phyloP scores from a whole-genome alignment of 1,139 yeast species.

The Pneumocystis canis region DNA sequence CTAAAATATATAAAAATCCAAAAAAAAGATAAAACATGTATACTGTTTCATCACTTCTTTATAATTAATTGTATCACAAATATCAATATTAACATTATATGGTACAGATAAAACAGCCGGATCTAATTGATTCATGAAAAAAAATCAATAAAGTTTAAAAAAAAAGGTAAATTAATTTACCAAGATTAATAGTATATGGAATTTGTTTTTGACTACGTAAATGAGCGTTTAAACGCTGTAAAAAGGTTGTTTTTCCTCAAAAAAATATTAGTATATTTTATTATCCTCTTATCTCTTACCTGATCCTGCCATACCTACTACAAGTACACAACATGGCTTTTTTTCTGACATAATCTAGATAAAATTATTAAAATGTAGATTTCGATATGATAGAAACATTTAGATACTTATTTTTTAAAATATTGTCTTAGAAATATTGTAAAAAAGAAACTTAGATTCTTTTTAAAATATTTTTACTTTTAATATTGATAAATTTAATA shows the following conservation, averaged over 20 bases:
- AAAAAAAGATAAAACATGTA: background rate
- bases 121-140: slow-evolving; percentile 29
- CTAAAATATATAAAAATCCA: slow-evolving; percentile 21
- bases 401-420: too few species aligned
- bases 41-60: slow-evolving; percentile 82
- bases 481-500: too few species aligned
- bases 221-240: slow-evolving; percentile 87
- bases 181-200: slow-evolving; percentile 71
- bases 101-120: slow-evolving; percentile 93
- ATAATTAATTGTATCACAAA: slow-evolving; percentile 89
- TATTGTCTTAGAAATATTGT: too few species aligned
- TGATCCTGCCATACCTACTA: slow-evolving; percentile 18
- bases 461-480: too few species aligned
- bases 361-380: too few species aligned
- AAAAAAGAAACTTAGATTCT: too few species aligned
- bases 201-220: slow-evolving; percentile 52
- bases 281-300: background rate
- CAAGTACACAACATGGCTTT: slow-evolving; percentile 9
- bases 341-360: background rate
- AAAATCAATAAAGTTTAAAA: background rate
- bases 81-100: slow-evolving; percentile 86
- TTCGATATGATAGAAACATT: too few species aligned
- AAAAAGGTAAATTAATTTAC: background rate
- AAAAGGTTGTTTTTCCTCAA: slow-evolving; percentile 84
- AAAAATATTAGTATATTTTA: background rate